Evolutionary conservation across 163 green algal genomes (phyloP), one percentile per base, ranked within the genome.

Genomic region (Chlorella variabilis): DNA sequence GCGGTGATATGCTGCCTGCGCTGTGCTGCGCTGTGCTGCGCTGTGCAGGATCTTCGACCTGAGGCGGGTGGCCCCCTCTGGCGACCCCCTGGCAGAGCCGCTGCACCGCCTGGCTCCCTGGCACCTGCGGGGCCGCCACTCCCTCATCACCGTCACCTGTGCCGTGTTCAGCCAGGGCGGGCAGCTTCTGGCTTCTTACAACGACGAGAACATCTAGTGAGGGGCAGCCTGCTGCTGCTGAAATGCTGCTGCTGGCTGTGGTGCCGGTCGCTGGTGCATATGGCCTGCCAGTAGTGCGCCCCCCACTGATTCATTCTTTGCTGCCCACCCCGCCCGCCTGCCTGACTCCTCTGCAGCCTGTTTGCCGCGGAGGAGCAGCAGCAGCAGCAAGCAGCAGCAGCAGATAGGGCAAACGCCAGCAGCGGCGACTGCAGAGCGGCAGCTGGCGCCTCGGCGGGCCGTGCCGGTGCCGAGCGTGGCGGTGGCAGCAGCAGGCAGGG

Each of bases 121-220:
- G 29, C 84, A 89, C 70, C 58, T 89, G 84, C 49, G 39, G 13
- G 27, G 27, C 6, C 73, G 73, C 5, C 25, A 56, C 54, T 18
- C 27, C 21, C 25, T 67, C 33, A 29, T 80, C 48, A 82, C 62
- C 45, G 56, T 87, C 69, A 87, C 82, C 31, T 82, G 66, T 29
- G 74, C 82, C 1, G 75, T 83, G 49, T 84, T 77, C 48, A 31
- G 11, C 49, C 33, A 74, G 63, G 17, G 31, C 29, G 58, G 17
- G 59, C 84, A 88, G 39, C 70, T 91, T 4, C 62, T 90, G 56
- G 87, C 85, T 7, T 85, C 49, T 4, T 91, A 87, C 77, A 91
- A 90, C 68, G 84, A 90, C 33, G 87, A 90, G 56, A 31, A 49
- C 45, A 73, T 83, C 27, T 86, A 87, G n/a, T 73, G 77, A 83